Base-by-base conservation (phyloP, 345 rosid genomes). In the Hevea brasiliensis region DNA sequence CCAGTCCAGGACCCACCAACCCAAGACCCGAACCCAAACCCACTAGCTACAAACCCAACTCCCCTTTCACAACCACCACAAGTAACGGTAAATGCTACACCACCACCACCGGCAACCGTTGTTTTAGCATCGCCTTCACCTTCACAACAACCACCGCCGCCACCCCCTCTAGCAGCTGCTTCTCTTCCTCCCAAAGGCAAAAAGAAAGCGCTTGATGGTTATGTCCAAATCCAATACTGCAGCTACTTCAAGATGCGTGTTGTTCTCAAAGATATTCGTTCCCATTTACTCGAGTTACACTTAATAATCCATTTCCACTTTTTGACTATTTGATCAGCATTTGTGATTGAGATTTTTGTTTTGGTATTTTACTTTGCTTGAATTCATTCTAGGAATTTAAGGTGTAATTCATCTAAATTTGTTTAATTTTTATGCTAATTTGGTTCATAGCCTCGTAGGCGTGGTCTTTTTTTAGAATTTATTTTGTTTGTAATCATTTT, bases 161-260 rank as follows among this genome's bases (percentile, higher is more conserved):
- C 69, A 20, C 21, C 83, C 10, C 72, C 80, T 13, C 69, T 60
- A 8, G 35, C 48, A 2, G 24, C 72, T 15, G 20, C 58, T 0
- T 45, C 77, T 57, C 58, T 50, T n/a, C 58, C 48, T 67, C 40
- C 74, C 15, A 67, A 60, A 54, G 83, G 77, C 73, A 83, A 81
- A 82, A 93, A 91, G 77, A 84, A 89, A 65, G 66, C 86, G 3
- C 84, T 80, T 59, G 97, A 89, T 50, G 76, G 63, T 64, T 74
- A 72, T 70, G 74, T 44, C 47, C 80, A 74, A 67, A 42, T 83
- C 51, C 87, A 81, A 58, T 83, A 89, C 45, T 83, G 86, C 68
- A 68, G 75, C 67, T 85, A 85, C 87, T 83, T 73, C 67, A 81
- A 77, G 80, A 77, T 84, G 76, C 85, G 85, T 24, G 59, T 80